These are phyloP conservation scores for Puccinia sorghi DNA, from an alignment of 1,284 basidiomycete species.

Conservation along the genomic window DNA sequence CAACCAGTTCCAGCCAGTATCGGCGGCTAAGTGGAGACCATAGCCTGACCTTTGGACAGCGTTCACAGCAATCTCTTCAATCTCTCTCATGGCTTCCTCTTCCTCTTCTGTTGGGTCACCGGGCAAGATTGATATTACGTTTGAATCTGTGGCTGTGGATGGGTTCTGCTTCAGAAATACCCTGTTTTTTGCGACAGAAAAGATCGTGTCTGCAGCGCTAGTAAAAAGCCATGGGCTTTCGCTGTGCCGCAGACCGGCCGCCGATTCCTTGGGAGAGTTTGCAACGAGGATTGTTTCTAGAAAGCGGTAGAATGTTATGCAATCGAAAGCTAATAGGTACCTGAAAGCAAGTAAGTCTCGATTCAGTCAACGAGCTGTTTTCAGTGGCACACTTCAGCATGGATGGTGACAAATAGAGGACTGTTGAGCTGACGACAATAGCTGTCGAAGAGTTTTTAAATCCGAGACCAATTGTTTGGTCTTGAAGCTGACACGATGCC, in stretches of 20 bases:
- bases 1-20: slow-evolving; percentile 63
- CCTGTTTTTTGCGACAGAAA: slow-evolving; percentile 75
- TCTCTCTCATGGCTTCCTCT: slow-evolving; percentile 44
- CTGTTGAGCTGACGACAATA: slow-evolving; percentile 62
- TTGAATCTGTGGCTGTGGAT: slow-evolving; percentile 17
- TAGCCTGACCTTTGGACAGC: slow-evolving; percentile 42
- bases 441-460: slow-evolving; percentile 76
- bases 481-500: slow-evolving; percentile 90
- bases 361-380: not conserved
- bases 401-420: not conserved
- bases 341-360: slow-evolving; percentile 59
- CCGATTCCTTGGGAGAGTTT: slow-evolving; percentile 61
- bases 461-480: slow-evolving; percentile 91
- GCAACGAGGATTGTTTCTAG: slow-evolving; percentile 85
- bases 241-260: slow-evolving; percentile 61
- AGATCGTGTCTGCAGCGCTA: slow-evolving; percentile 83
- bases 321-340: slow-evolving; percentile 86
- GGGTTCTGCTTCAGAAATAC: slow-evolving; percentile 64
- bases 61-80: slow-evolving; percentile 28
- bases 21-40: not conserved
- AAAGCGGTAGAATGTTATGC: slow-evolving; percentile 85
- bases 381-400: not conserved
- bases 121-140: not conserved
- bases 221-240: slow-evolving; percentile 83
- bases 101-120: slow-evolving; percentile 51